Percentiles rank a stretch among this genome's conserved stretches.
phyloP scores from a whole-genome alignment of 306 rosid species.

The Chamaecrista fasciculata region DNA sequence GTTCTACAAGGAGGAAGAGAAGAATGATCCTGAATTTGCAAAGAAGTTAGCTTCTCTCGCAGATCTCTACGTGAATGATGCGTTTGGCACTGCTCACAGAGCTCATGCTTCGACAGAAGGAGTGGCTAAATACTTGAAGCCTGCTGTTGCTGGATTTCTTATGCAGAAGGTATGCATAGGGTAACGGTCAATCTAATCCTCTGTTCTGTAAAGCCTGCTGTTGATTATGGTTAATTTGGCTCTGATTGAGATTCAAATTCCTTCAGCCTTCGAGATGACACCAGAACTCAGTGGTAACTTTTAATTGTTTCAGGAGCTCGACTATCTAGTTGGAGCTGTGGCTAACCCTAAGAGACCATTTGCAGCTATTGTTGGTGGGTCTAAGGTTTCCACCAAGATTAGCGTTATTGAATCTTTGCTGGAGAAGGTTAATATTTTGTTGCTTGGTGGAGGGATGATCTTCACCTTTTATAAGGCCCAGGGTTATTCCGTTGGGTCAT shows the following conservation, averaged over 20 bases:
- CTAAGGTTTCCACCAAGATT: constrained; percentile 75
- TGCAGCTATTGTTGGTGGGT: constrained; percentile 73
- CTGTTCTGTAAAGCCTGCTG: too few species aligned
- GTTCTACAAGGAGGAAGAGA: constrained; percentile 77
- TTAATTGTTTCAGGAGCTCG: constrained; percentile 57
- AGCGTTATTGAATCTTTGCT: constrained; percentile 70
- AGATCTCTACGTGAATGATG: constrained; percentile 71
- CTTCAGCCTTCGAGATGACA: too few species aligned
- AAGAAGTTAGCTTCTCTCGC: constrained; percentile 78
- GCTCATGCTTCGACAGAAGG: constrained; percentile 84
- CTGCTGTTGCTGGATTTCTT: constrained; percentile 73
- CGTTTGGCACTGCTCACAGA: constrained; percentile 75
- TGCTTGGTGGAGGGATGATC: constrained; percentile 80
- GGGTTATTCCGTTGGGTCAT: constrained; percentile 62
- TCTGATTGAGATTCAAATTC: not conserved
- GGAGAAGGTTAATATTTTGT: constrained; percentile 57
- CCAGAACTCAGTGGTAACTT: not conserved
- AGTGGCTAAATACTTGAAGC: constrained; percentile 64
- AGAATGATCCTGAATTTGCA: constrained; percentile 72
- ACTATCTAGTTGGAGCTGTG: constrained; percentile 72
- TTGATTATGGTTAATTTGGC: too few species aligned
- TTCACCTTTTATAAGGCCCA: constrained; percentile 77
- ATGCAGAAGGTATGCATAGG: constrained; percentile 64
- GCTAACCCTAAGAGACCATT: constrained; percentile 76
- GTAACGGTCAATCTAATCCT: not conserved